Base-by-base conservation (phyloP, 371 early-diverging fungal genomes). In the Umbelopsis sp. region DNA sequence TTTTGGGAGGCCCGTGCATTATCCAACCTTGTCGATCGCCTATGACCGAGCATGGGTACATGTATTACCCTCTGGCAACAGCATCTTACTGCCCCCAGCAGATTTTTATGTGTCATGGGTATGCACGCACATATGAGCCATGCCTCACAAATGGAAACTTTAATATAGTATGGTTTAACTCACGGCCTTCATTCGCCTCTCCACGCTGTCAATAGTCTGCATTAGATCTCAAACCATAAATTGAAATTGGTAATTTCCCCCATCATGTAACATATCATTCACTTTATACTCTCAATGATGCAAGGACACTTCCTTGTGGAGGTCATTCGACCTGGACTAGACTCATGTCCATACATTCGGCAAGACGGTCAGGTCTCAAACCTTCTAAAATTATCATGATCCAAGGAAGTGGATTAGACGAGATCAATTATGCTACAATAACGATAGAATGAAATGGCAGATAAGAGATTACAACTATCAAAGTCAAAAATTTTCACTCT, bases 1-100 rank as follows among this genome's bases (percentile, higher is more conserved):
- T 57, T 57, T 57, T 25, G 57, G 16, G 57, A 32, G 57, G 57
- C n/a, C 57, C 57, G 57, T 57, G 57, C 57, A 35, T 57, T 7
- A 57, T 12, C 48, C 20, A n/a, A 4, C 16, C 20, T 10, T 18
- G 57, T 29, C 57, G 35, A 57, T 35, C 48, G 22, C 22, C 22
- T 22, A 22, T 22, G 22, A 22, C 22, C 22, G 22, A 22, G 22
- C 22, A 22, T 22, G 22, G 22, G 22, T 22, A 22, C 22, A 22
- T 22, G 22, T 22, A 22, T 22, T 22, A 22, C 22, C 22, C 22
- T 22, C 22, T 22, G 22, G 22, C 0, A 22, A 22, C 22, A 22
- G 22, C 22, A 22, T 16, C 10, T 10, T 41, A 41, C 12, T 41
- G 1, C 52, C 52, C 12, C 25, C 24, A 22, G 29, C 52, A 51